phyloP scores from a whole-genome alignment of 1,284 basidiomycete genomes.

The Pseudozyma thailandica region DNA sequence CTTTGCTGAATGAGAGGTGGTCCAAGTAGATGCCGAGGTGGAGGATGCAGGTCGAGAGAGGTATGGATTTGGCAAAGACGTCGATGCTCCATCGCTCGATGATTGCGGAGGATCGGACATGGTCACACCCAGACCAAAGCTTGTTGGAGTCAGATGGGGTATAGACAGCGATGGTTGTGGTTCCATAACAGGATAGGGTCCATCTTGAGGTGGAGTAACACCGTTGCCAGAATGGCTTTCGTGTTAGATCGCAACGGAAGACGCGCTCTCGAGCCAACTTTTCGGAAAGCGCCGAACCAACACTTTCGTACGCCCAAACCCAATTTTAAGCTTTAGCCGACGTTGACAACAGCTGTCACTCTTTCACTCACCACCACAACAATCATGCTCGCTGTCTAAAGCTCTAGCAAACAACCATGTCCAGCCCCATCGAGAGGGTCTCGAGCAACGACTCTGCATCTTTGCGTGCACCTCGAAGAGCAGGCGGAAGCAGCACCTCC shows the following conservation, averaged over 20 bases:
- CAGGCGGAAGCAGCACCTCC: conserved; percentile 37
- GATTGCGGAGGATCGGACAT: neutral
- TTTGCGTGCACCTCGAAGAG: conserved; percentile 17
- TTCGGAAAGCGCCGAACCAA: too few species aligned
- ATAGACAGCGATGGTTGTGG: too few species aligned
- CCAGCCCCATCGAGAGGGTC: conserved; percentile 28
- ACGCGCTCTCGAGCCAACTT: conserved; percentile 32
- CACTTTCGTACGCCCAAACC: neutral
- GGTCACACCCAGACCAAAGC: too few species aligned
- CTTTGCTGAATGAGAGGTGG: neutral
- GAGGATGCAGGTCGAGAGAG: conserved; percentile 23
- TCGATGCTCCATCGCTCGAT: neutral
- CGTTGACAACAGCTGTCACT: too few species aligned
- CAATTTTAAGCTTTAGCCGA: too few species aligned
- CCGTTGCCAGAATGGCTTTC: neutral
- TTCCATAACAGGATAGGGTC: too few species aligned
- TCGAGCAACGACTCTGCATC: conserved; percentile 25
- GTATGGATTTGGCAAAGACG: conserved; percentile 4
- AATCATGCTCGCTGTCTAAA: conserved; percentile 6
- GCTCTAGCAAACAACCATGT: conserved; percentile 13
- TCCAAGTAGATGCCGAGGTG: neutral
- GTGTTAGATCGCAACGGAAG: neutral
- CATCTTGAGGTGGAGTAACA: neutral
- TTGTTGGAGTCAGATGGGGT: too few species aligned
- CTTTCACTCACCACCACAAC: conserved; percentile 1